Percentiles rank a stretch among this genome's conserved stretches.
Conservation (phyloP, 495 filamentous ascomycete species). For the Lophium mytilinum region DNA sequence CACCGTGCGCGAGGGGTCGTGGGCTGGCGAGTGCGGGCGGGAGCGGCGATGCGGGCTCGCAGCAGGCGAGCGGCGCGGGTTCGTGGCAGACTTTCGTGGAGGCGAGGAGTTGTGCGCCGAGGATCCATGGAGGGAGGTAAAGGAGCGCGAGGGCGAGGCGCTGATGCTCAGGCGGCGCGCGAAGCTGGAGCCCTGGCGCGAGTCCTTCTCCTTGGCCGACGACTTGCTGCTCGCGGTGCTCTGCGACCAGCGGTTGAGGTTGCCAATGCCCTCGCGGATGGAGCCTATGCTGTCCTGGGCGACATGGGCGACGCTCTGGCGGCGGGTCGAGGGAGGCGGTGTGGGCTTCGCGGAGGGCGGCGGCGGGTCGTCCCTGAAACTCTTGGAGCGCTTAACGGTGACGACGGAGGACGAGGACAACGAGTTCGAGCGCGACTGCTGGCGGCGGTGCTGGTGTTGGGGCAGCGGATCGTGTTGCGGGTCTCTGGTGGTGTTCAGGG, state of each 20-base stretch:
- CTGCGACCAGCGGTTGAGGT: constrained; percentile 75
- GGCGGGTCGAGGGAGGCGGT: constrained; percentile 27
- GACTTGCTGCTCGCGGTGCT: constrained; percentile 63
- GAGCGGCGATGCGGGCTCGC: constrained; percentile 24
- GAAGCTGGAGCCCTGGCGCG: constrained; percentile 36
- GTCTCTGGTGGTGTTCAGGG: not conserved
- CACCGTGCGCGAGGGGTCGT: constrained; percentile 19
- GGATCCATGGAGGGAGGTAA: constrained; percentile 20
- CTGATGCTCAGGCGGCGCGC: constrained; percentile 48
- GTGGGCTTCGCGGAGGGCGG: constrained; percentile 19
- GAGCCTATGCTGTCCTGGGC: constrained; percentile 36
- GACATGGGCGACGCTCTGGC: constrained; percentile 29
- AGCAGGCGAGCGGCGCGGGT: constrained; percentile 23
- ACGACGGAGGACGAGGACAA: constrained; percentile 30
- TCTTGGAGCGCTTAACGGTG: constrained; percentile 32
- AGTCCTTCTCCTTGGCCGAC: constrained; percentile 43
- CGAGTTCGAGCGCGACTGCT: constrained; percentile 28
- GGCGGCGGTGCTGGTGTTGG: constrained; percentile 11
- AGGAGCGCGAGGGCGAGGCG: constrained; percentile 13
- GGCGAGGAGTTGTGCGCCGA: constrained; percentile 14
- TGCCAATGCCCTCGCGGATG: constrained; percentile 58
- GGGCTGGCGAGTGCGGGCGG: constrained; percentile 22
- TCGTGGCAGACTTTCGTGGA: constrained; percentile 10
- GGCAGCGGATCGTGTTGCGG: not conserved
- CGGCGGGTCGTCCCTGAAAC: constrained; percentile 27